These are phyloP conservation scores for Polychytrium aggregatum DNA, from an alignment of 192 early-diverging fungal species.

Conservation along the genomic window DNA sequence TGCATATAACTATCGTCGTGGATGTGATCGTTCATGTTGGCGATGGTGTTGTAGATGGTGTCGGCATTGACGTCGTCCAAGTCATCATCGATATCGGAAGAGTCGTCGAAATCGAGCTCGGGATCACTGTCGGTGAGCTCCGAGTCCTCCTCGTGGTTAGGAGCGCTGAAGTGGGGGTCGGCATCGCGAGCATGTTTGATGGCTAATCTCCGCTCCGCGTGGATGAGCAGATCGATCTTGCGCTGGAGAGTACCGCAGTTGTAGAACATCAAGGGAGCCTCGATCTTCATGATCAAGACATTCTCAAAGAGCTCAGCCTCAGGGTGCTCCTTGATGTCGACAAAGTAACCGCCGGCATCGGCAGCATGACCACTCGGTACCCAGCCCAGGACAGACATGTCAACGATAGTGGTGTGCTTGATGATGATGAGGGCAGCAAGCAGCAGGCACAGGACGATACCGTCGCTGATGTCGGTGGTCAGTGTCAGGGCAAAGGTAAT, in stretches of 20 bases:
- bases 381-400: constrained; percentile 22
- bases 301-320: constrained; percentile 20
- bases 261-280: constrained; percentile 25
- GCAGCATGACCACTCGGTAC: background rate
- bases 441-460: constrained; percentile 21
- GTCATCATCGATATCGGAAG: too few relatives aligned
- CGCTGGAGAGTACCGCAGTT: constrained; percentile 25
- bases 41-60: too few relatives aligned
- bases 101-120: too few relatives aligned
- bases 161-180: background rate
- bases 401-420: constrained; percentile 10
- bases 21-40: too few relatives aligned
- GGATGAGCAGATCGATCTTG: constrained; percentile 17
- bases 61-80: too few relatives aligned
- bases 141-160: constrained; percentile 2
- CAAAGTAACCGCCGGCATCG: background rate
- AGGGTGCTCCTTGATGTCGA: constrained; percentile 22
- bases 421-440: constrained; percentile 20
- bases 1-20: too few relatives aligned
- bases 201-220: constrained; percentile 10
- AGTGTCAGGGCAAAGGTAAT: constrained; percentile 17
- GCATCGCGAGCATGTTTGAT: background rate
- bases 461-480: constrained; percentile 11
- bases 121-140: too few relatives aligned
- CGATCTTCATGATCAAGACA: constrained; percentile 14